Conservation (phyloP, 2,329 filamentous ascomycete species). For the Pseudogymnoascus sp. region DNA sequence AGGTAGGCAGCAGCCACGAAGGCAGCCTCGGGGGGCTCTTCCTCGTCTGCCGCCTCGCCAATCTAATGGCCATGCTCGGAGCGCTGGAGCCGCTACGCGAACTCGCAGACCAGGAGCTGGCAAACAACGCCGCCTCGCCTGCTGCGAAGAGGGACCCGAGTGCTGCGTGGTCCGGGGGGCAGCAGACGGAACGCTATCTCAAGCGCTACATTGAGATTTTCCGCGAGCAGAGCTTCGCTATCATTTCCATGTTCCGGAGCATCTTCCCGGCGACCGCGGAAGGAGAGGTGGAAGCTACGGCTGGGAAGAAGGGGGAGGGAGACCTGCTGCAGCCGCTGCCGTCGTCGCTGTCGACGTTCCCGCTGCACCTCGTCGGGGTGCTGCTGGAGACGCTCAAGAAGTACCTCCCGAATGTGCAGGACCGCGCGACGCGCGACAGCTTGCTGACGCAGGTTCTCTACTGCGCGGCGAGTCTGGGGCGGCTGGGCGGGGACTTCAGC, state of each 20-base stretch:
- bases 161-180: constrained; percentile 57
- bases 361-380: constrained; percentile 72
- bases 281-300: constrained; percentile 14
- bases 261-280: constrained; percentile 59
- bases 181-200: constrained; percentile 88
- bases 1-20: constrained; percentile 37
- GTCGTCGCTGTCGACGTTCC: constrained; percentile 72
- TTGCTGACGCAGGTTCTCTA: constrained; percentile 88
- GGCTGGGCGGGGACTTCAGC: constrained; percentile 87
- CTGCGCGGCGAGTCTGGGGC: constrained; percentile 81
- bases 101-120: constrained; percentile 77
- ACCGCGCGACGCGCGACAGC: constrained; percentile 74
- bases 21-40: constrained; percentile 75
- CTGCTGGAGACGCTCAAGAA: constrained; percentile 64
- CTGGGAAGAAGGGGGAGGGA: constrained; percentile 15
- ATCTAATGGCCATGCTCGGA: constrained; percentile 68
- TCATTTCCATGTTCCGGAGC: constrained; percentile 87
- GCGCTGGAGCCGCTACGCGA: constrained; percentile 79
- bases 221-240: constrained; percentile 92
- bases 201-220: constrained; percentile 97
- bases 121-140: constrained; percentile 31
- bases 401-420: constrained; percentile 75
- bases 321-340: constrained; percentile 55
- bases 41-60: constrained; percentile 74
- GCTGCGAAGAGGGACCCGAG: constrained; percentile 33